phyloP scores from a whole-genome alignment of 2,329 filamentous ascomycete genomes.

The Fonsecaea erecta region DNA sequence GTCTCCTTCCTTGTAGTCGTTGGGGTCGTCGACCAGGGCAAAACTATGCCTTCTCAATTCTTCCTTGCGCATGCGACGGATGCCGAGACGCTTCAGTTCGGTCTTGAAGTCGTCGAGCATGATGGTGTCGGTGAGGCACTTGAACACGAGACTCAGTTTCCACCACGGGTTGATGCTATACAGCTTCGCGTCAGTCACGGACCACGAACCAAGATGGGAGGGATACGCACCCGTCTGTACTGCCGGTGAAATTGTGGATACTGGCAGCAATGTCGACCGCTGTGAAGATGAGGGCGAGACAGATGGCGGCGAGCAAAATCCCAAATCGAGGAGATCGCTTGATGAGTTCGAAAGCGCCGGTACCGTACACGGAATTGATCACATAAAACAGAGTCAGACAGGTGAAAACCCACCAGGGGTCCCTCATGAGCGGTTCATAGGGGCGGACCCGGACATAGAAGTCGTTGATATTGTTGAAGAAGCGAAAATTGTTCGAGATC shows the following conservation, averaged over 20 bases:
- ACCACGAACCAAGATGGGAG: not conserved
- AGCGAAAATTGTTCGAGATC: constrained; percentile 68
- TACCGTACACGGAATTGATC: constrained; percentile 57
- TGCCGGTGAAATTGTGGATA: constrained; percentile 45
- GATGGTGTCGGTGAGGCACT: constrained; percentile 69
- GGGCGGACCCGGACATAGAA: constrained; percentile 62
- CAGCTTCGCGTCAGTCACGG: not conserved
- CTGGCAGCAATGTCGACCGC: constrained; percentile 65
- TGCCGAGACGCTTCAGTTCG: constrained; percentile 39
- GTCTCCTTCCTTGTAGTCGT: constrained; percentile 25
- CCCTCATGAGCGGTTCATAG: constrained; percentile 64
- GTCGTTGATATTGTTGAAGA: constrained; percentile 61
- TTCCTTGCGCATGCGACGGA: constrained; percentile 35
- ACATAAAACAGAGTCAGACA: constrained; percentile 65
- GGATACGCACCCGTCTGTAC: constrained; percentile 34
- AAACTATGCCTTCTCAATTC: constrained; percentile 33
- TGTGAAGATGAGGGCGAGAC: constrained; percentile 64
- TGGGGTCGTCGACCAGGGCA: constrained; percentile 31
- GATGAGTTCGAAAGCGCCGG: constrained; percentile 62
- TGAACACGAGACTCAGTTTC: constrained; percentile 65
- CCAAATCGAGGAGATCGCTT: constrained; percentile 67
- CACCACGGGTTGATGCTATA: constrained; percentile 64
- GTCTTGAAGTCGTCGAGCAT: constrained; percentile 73
- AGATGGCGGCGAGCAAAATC: constrained; percentile 64
- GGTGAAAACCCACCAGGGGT: constrained; percentile 72